phyloP scores from a whole-genome alignment of 805 yeast genomes.

The Isabelozyma pseudorhagii region DNA sequence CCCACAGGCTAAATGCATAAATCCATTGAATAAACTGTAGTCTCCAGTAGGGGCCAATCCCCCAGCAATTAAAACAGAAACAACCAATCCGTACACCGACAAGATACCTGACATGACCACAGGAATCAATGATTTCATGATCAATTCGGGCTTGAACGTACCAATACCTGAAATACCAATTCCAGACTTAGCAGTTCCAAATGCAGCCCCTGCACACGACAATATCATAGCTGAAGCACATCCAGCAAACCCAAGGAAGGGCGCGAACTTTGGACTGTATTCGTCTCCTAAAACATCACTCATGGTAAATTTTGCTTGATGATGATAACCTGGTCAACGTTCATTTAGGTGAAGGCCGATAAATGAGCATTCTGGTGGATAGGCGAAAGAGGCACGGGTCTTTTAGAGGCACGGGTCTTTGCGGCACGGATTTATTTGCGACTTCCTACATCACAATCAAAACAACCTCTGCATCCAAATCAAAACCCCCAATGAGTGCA shows the following conservation, averaged over 20 bases:
- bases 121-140: slow-evolving; percentile 93
- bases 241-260: slow-evolving; percentile 97
- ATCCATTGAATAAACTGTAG: slow-evolving; percentile 91
- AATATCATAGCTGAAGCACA: slow-evolving; percentile 90
- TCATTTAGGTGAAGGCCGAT: neutral
- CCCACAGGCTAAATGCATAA: slow-evolving; percentile 97
- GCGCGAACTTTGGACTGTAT: slow-evolving; percentile 88
- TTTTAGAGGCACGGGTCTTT: neutral
- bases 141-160: slow-evolving; percentile 93
- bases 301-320: neutral
- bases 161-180: slow-evolving; percentile 98
- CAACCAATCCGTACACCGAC: slow-evolving; percentile 96
- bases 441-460: neutral
- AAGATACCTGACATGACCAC: slow-evolving; percentile 98
- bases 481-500: slow-evolving; percentile 13
- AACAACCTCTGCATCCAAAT: neutral
- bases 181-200: slow-evolving; percentile 98
- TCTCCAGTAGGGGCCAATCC: slow-evolving; percentile 74
- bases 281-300: slow-evolving; percentile 43
- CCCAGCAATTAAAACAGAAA: slow-evolving; percentile 92
- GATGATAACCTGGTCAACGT: neutral
- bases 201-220: slow-evolving; percentile 96
- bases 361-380: neutral
- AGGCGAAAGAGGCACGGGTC: neutral
- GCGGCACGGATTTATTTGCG: neutral